Base-by-base conservation (phyloP, 345 rosid genomes). In the Hibiscus syriacus region DNA sequence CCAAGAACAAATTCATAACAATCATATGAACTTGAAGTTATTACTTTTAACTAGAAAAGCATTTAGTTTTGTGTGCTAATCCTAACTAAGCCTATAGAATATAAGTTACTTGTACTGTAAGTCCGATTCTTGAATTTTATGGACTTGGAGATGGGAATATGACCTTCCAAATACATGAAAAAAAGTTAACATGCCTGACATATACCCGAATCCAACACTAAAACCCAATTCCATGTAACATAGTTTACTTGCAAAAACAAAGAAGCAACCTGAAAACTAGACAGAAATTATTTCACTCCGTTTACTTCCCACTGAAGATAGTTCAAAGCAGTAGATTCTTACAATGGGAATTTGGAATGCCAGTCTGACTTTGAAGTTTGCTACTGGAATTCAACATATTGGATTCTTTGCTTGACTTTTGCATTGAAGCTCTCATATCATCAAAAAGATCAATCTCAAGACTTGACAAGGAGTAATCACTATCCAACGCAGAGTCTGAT, bases 361-460 rank as follows among this genome's bases (percentile, higher is more conserved):
- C 53, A 25, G 61, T 70, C 50, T 32, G 71, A 50, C 74, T 65
- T 63, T 49, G 52, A 17, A 56, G 6, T 27, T 62, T 74, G 56
- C 46, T 39, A 52, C 41, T 43, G 25, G 74, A 68, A 58, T 50
- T 48, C 41, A 56, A 38, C 5, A 13, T 36, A 49, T 70, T 23
- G 48, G 67, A 67, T 48, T 45, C 30, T n/a, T 62, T 34, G 16
- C 30, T 23, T 22, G 75, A 56, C 10, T 62, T 61, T 3, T 3
- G 56, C 27, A 64, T 1, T 26, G 83, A 73, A 64, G 66, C 60
- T 71, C 71, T 77, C 50, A 77, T 54, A 72, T 74, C 83, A 68
- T 74, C 79, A 74, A 80, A 79, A 49, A 82, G 73, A 70, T 72
- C 82, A 72, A 64, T 55, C 74, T 85, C 86, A 46, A 82, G 86